Evolutionary conservation across 768 basidiomycete genomes (phyloP).

Genomic region (Boletus vinaceobasis): DNA sequence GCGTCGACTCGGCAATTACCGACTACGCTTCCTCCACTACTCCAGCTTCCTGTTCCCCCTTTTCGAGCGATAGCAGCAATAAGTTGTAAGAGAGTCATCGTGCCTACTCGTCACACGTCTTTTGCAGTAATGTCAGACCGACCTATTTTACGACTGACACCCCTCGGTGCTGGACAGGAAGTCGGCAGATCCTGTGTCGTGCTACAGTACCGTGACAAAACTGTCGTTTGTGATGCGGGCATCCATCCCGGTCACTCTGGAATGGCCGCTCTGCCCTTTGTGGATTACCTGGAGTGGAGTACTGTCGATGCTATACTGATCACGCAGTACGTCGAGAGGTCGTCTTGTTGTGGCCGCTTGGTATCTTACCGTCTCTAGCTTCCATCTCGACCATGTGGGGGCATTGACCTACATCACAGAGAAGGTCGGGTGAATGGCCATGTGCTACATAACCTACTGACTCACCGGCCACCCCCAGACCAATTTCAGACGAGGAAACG

Average conservation of each 20-base stretch:
- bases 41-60: background rate
- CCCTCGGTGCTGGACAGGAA: constrained; percentile 95
- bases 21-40: background rate
- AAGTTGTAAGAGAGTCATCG: background rate
- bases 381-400: constrained; percentile 96
- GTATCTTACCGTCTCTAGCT: constrained; percentile 45
- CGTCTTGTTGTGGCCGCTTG: background rate
- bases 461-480: constrained; percentile 52
- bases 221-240: constrained; percentile 93
- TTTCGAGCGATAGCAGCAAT: background rate
- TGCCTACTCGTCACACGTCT: too few relatives aligned
- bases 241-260: constrained; percentile 92
- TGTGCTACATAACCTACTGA: background rate
- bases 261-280: constrained; percentile 90
- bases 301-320: constrained; percentile 92
- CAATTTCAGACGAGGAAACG: constrained; percentile 94
- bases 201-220: constrained; percentile 84
- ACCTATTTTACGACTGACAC: constrained; percentile 71
- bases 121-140: constrained; percentile 42
- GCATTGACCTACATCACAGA: constrained; percentile 95
- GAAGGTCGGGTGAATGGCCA: constrained; percentile 53
- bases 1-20: constrained; percentile 27
- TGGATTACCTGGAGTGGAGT: constrained; percentile 96
- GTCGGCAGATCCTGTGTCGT: constrained; percentile 96
- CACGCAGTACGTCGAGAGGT: constrained; percentile 70